A percentile compares a stretch with the other conserved stretches of the same genome.
These are phyloP conservation scores for Davidsoniella australis DNA, from an alignment of 2,329 filamentous ascomycete species.

Conservation along the genomic window DNA sequence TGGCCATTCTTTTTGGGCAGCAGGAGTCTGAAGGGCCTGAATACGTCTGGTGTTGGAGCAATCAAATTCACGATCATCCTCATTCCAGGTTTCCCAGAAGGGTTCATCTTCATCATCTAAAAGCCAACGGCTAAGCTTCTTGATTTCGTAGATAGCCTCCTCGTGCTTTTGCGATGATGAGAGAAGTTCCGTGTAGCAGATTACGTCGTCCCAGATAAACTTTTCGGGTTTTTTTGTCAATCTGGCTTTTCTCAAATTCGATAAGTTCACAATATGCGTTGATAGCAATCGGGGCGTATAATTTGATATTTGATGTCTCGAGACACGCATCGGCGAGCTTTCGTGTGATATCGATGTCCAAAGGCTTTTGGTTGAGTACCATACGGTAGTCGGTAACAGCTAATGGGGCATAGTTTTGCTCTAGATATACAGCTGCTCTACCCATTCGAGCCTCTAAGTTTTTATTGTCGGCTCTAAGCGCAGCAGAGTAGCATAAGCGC, in stretches of 20 bases:
- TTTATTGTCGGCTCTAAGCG: conserved; percentile 38
- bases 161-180: conserved; percentile 44
- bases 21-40: conserved; percentile 42
- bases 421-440: conserved; percentile 40
- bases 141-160: conserved; percentile 53
- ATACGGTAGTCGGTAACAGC: conserved; percentile 40
- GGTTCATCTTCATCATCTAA: conserved; percentile 55
- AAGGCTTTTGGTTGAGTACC: conserved; percentile 33
- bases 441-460: conserved; percentile 41
- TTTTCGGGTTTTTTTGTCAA: conserved; percentile 20
- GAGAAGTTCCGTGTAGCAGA: conserved; percentile 71
- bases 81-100: conserved; percentile 56
- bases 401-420: conserved; percentile 34
- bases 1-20: conserved; percentile 32
- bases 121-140: conserved; percentile 62
- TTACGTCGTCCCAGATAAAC: conserved; percentile 63
- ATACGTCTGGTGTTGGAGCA: conserved; percentile 49
- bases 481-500: conserved; percentile 41
- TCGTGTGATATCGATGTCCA: conserved; percentile 36
- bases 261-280: conserved; percentile 33
- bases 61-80: conserved; percentile 86
- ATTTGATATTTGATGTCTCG: conserved; percentile 30
- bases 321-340: conserved; percentile 40
- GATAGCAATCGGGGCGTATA: conserved; percentile 24
- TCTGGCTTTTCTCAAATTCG: conserved; percentile 21